Evolutionary conservation across 345 rosid species (phyloP).

Genomic region (Eucalyptus leucophloia): DNA sequence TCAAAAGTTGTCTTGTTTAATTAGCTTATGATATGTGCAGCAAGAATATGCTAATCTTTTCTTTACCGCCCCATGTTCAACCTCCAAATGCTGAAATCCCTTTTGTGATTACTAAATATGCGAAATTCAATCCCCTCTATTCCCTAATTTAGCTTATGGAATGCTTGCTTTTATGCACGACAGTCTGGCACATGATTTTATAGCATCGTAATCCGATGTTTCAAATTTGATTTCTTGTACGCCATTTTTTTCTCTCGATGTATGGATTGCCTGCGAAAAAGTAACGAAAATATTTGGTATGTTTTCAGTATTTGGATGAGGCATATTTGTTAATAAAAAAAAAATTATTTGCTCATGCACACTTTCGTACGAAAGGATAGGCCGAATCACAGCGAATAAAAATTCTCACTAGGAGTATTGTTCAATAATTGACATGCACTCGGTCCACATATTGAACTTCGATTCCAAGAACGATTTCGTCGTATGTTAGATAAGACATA

Average conservation of each 20-base stretch:
- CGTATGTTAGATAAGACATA: background rate
- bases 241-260: background rate
- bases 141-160: background rate
- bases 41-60: background rate
- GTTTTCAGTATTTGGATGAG: background rate
- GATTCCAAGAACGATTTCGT: background rate
- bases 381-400: background rate
- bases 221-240: background rate
- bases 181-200: background rate
- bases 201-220: too few species aligned
- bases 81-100: background rate
- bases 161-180: background rate
- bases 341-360: background rate
- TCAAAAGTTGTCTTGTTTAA: background rate
- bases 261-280: background rate
- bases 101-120: background rate
- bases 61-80: background rate
- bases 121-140: background rate
- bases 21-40: background rate
- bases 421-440: background rate
- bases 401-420: background rate
- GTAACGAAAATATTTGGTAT: background rate
- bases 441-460: background rate
- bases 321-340: background rate
- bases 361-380: background rate